Conservation (phyloP, 495 filamentous ascomycete genomes). For the Penicillium turbatum region DNA sequence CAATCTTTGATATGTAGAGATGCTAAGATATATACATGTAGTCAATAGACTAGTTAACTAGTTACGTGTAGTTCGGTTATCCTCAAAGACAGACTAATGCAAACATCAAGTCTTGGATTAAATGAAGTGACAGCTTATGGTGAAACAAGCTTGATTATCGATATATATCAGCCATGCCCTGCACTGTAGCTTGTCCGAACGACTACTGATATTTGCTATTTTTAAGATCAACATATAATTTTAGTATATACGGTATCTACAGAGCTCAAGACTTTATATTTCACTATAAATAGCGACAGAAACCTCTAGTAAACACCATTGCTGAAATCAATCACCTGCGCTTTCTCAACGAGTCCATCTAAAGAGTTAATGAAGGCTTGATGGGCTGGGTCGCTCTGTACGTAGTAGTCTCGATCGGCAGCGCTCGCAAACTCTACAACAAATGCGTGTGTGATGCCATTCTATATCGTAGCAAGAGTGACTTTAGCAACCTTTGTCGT, state of each 20-base stretch:
- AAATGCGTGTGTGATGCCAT: conserved; percentile 44
- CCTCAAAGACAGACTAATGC: too few relatives aligned
- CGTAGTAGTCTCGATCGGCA: conserved; percentile 44
- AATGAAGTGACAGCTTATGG: too few relatives aligned
- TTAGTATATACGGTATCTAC: not conserved
- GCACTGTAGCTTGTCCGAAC: too few relatives aligned
- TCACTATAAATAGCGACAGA: not conserved
- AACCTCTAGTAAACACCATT: conserved; percentile 21
- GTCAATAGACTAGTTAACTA: too few relatives aligned
- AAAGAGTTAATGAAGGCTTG: conserved; percentile 32
- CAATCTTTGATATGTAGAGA: too few relatives aligned
- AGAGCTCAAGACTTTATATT: not conserved
- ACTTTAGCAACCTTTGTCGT: not conserved
- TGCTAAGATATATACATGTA: too few relatives aligned
- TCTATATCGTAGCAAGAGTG: conserved; percentile 7
- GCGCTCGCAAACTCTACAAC: conserved; percentile 37
- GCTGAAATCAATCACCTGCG: conserved; percentile 41
- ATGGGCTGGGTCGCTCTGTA: conserved; percentile 38
- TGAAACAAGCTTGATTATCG: too few relatives aligned
- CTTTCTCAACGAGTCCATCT: conserved; percentile 34
- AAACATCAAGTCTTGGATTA: too few relatives aligned
- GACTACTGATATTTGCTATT: too few relatives aligned
- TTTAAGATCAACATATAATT: too few relatives aligned
- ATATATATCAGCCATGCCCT: too few relatives aligned
- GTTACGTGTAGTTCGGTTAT: too few relatives aligned